Evolutionary conservation across 148 eudicot species (phyloP).

Genomic region (Cornus suecica): DNA sequence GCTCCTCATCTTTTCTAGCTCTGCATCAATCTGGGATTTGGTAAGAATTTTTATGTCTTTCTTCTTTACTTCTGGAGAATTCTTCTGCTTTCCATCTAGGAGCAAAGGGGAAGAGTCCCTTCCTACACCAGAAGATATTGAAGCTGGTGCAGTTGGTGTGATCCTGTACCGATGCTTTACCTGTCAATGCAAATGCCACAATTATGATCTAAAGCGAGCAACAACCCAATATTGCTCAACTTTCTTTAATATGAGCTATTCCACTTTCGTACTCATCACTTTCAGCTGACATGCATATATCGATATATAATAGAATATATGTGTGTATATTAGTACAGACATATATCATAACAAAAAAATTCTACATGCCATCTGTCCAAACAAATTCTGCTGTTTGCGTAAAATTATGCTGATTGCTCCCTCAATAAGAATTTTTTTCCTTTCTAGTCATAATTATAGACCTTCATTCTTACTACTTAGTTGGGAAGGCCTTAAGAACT

Average conservation of each 20-base stretch:
- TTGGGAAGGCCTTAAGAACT: not conserved
- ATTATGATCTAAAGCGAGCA: conserved; percentile 6
- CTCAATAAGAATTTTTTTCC: not conserved
- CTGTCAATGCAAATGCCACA: conserved; percentile 32
- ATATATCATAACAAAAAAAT: not conserved
- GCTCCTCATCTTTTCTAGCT: conserved; percentile 69
- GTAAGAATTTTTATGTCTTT: conserved; percentile 41
- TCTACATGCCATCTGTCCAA: not conserved
- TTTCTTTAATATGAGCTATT: not conserved
- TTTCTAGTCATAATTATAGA: not conserved
- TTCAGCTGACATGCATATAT: not conserved
- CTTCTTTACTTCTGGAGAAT: conserved; percentile 28
- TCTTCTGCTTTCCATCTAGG: conserved; percentile 36
- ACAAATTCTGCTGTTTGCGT: not conserved
- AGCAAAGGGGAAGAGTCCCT: conserved; percentile 20
- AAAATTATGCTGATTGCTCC: not conserved
- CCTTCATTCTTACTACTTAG: not conserved
- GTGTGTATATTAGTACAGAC: not conserved
- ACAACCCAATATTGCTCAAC: not conserved
- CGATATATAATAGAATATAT: too few relatives aligned
- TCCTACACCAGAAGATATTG: conserved; percentile 22
- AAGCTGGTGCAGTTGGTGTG: conserved; percentile 46
- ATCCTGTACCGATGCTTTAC: conserved; percentile 79
- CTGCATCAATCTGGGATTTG: conserved; percentile 57
- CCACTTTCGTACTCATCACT: not conserved